phyloP scores from a whole-genome alignment of 306 rosid genomes.

The Castanospermum australe region DNA sequence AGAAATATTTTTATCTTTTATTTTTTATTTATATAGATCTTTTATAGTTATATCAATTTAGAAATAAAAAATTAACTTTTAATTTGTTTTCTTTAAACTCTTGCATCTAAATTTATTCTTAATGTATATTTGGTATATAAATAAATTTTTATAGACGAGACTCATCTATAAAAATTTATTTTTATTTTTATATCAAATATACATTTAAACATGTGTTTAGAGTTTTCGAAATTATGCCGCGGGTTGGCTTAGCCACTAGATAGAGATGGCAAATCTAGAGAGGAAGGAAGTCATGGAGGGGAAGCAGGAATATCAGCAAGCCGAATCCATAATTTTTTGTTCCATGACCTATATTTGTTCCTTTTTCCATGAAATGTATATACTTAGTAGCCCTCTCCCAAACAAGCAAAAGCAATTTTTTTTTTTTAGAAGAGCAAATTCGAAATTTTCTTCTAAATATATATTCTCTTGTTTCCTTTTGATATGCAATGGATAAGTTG shows the following conservation, averaged over 20 bases:
- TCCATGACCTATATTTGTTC: not conserved
- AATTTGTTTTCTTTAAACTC: too few relatives aligned
- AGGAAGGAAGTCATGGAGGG: not conserved
- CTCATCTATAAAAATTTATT: too few relatives aligned
- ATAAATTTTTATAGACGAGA: too few relatives aligned
- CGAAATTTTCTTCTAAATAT: not conserved
- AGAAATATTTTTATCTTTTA: too few relatives aligned
- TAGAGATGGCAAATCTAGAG: not conserved
- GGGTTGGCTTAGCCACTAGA: constrained; percentile 24
- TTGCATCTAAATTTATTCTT: too few relatives aligned
- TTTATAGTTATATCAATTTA: too few relatives aligned
- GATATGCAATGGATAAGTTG: not conserved
- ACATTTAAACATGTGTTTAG: too few relatives aligned
- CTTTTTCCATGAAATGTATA: not conserved
- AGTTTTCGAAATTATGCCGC: constrained; percentile 8
- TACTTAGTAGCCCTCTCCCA: not conserved
- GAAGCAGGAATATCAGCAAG: not conserved
- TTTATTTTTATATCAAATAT: too few relatives aligned
- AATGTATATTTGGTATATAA: too few relatives aligned
- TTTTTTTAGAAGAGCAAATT: not conserved
- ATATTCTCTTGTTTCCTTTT: not conserved
- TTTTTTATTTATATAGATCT: too few relatives aligned
- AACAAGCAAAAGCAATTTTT: not conserved
- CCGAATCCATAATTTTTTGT: not conserved
- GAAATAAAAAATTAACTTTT: too few relatives aligned